These are phyloP conservation scores for Madurella mycetomatis DNA, from an alignment of 2,329 filamentous ascomycete genomes.

Conservation along the genomic window DNA sequence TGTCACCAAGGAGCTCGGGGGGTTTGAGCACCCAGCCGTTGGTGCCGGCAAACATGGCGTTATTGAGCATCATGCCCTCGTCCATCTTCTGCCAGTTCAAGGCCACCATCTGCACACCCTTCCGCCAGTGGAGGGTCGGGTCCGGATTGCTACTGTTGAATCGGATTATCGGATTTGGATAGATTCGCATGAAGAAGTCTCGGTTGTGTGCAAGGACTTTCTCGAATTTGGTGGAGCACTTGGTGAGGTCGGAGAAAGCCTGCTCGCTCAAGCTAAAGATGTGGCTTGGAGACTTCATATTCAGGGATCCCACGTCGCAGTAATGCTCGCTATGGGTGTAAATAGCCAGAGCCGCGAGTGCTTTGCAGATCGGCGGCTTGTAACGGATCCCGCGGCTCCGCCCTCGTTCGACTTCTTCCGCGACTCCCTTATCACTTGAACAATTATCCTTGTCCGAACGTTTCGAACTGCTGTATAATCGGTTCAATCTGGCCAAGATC, in stretches of 20 bases:
- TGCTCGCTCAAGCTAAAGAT: slow-evolving; percentile 89
- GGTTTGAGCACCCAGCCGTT: slow-evolving; percentile 86
- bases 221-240: slow-evolving; percentile 14
- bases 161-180: slow-evolving; percentile 67
- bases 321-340: slow-evolving; percentile 87
- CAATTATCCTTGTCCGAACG: no score
- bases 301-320: slow-evolving; percentile 62
- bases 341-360: slow-evolving; percentile 69
- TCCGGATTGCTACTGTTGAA: slow-evolving; percentile 93
- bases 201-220: slow-evolving; percentile 83
- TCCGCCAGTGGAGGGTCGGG: slow-evolving; percentile 84
- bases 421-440: no score
- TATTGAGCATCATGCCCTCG: slow-evolving; percentile 91
- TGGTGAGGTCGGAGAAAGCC: slow-evolving; percentile 54
- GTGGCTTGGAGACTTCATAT: slow-evolving; percentile 55
- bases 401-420: slow-evolving; percentile 25
- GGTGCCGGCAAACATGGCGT: slow-evolving; percentile 91
- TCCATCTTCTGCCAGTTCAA: slow-evolving; percentile 97
- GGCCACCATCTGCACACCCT: slow-evolving; percentile 95
- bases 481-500: no score
- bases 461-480: no score
- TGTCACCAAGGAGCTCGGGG: slow-evolving; percentile 58
- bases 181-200: slow-evolving; percentile 83
- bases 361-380: slow-evolving; percentile 62
- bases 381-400: slow-evolving; percentile 27